Percentiles rank a stretch among this genome's conserved stretches.
phyloP scores from a whole-genome alignment of 2,329 filamentous ascomycete genomes.

The Cyphellophora europaea region DNA sequence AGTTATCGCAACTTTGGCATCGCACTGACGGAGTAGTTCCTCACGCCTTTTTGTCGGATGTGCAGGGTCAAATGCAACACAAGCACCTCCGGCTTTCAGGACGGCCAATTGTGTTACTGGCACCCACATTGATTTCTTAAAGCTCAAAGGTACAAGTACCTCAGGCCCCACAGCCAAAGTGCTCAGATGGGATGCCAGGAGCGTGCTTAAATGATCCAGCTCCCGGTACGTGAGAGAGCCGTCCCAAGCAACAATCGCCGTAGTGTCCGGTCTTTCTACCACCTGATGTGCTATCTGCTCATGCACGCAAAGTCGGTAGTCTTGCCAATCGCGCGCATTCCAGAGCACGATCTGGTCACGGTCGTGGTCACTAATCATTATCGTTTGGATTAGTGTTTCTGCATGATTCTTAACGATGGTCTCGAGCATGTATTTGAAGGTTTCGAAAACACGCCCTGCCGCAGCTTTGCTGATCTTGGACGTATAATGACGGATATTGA shows the following conservation, averaged over 20 bases:
- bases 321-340: no score
- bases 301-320: no score
- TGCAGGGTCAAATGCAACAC: conserved; percentile 31
- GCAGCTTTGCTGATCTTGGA: no score
- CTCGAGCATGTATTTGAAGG: no score
- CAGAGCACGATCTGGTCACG: no score
- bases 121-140: conserved; percentile 35
- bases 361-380: no score
- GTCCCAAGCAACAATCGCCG: conserved; percentile 30
- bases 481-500: no score
- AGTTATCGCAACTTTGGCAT: conserved; percentile 24
- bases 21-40: conserved; percentile 26
- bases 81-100: conserved; percentile 32
- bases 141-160: conserved; percentile 29
- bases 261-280: conserved; percentile 7
- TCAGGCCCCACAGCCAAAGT: conserved; percentile 30
- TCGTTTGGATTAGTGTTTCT: no score
- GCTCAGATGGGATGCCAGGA: conserved; percentile 27
- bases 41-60: conserved; percentile 29
- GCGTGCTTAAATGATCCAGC: conserved; percentile 25
- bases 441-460: no score
- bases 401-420: no score
- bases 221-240: conserved; percentile 28
- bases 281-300: no score
- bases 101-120: conserved; percentile 31